A percentile compares a stretch with the other conserved stretches of the same genome.
phyloP scores from a whole-genome alignment of 306 rosid genomes.

The Casuarina cunninghamiana region DNA sequence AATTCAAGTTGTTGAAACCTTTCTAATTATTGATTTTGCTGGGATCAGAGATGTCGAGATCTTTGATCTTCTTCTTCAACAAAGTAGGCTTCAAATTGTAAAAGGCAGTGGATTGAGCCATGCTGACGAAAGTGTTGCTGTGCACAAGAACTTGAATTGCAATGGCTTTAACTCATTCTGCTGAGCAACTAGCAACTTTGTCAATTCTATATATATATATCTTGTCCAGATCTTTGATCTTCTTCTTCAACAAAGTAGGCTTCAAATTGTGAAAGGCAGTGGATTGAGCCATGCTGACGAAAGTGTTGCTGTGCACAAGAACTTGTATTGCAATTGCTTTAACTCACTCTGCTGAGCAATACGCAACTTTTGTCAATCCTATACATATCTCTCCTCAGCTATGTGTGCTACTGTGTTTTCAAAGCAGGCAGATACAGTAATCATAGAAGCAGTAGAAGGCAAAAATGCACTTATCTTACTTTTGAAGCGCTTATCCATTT shows the following conservation, averaged over 20 bases:
- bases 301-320: slow-evolving; percentile 53
- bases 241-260: slow-evolving; percentile 58
- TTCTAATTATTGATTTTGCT: slow-evolving; percentile 11
- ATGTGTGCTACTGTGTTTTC: slow-evolving; percentile 18
- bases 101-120: slow-evolving; percentile 53
- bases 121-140: slow-evolving; percentile 46
- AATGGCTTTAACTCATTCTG: slow-evolving; percentile 59
- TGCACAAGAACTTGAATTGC: slow-evolving; percentile 56
- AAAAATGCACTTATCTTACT: slow-evolving; percentile 24
- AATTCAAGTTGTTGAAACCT: slow-evolving; percentile 4
- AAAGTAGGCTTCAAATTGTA: slow-evolving; percentile 55
- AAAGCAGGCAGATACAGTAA: slow-evolving; percentile 25
- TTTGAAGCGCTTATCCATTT: slow-evolving; percentile 25
- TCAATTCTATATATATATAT: slow-evolving; percentile 13
- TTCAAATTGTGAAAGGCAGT: slow-evolving; percentile 53
- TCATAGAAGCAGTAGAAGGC: slow-evolving; percentile 17
- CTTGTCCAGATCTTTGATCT: slow-evolving; percentile 49
- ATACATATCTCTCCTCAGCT: slow-evolving; percentile 17
- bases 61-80: slow-evolving; percentile 51
- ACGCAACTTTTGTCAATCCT: slow-evolving; percentile 27
- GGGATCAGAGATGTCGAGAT: slow-evolving; percentile 62
- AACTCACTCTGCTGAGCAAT: slow-evolving; percentile 44
- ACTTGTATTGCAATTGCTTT: slow-evolving; percentile 59
- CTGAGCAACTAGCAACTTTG: slow-evolving; percentile 31
- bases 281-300: slow-evolving; percentile 45